Percentiles rank a stretch among this genome's conserved stretches.
Evolutionary conservation across 148 eudicot genomes (phyloP).

Genomic region (Euryodendron excelsum): DNA sequence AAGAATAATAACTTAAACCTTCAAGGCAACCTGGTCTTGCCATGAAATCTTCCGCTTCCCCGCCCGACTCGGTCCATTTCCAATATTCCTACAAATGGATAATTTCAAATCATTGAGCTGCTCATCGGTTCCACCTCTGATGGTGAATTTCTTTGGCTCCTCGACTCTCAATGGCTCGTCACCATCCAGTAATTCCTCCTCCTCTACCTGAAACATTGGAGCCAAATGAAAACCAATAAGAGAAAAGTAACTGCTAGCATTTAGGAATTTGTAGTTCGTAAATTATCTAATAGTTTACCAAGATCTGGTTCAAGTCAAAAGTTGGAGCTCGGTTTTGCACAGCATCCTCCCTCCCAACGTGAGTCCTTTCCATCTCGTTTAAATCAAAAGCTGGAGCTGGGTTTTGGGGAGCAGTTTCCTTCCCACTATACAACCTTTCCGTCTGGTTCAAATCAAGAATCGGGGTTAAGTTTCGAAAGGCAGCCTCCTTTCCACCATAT

Average conservation of each 20-base stretch:
- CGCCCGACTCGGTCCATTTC: constrained; percentile 35
- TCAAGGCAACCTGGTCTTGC: constrained; percentile 58
- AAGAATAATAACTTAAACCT: constrained; percentile 23
- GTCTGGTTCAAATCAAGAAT: constrained; percentile 31
- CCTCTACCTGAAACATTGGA: constrained; percentile 33
- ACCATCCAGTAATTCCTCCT: constrained; percentile 34
- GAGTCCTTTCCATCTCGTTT: constrained; percentile 22
- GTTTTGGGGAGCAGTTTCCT: constrained; percentile 19
- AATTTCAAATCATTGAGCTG: constrained; percentile 38
- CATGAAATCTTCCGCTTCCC: constrained; percentile 57
- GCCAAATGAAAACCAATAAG: not conserved
- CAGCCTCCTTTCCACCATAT: constrained; percentile 15
- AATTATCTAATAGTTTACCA: constrained; percentile 29
- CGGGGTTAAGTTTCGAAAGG: constrained; percentile 4
- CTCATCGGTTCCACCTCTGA: constrained; percentile 28
- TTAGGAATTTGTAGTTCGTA: not conserved
- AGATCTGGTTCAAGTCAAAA: constrained; percentile 54
- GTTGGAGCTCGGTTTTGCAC: constrained; percentile 36
- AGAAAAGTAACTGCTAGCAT: not conserved
- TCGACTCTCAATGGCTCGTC: constrained; percentile 19
- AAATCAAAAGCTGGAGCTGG: constrained; percentile 4
- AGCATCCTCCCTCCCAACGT: constrained; percentile 24
- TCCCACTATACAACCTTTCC: constrained; percentile 23
- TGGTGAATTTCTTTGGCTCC: constrained; percentile 20
- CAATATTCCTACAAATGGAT: constrained; percentile 43